Evolutionary conservation across 2,329 filamentous ascomycete species (phyloP), one percentile per base, ranked within the genome.

Genomic region (Elsinoe arachidis): DNA sequence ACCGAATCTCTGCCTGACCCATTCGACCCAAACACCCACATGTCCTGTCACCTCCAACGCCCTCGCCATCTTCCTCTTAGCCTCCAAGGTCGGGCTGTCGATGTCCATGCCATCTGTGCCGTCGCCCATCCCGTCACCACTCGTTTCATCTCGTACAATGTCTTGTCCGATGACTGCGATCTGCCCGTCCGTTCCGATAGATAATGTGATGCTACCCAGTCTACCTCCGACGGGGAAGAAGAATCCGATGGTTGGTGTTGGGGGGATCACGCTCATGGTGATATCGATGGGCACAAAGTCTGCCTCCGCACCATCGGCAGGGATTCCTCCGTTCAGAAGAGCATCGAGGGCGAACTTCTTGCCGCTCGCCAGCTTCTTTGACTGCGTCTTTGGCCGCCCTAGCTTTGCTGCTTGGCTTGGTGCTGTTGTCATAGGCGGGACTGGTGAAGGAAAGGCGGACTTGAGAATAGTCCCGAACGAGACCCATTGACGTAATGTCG

Each of bases 401-500:
- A 11, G 12, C 53, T 23, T 26, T 44, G 30, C 12, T 4, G 11
- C 14, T 15, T 33, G 26, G 5, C 3, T 39, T 5, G 26, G 4
- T 3, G 7, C 11, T 11, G 39, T 38, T 51, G 34, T 9, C 63
- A 62, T 5, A 65, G 26, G 26, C 26, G 26, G 9, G 26, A 9
- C 26, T 30, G 69, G 35, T 38, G 71, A 66, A 35, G 74, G 75
- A 64, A 89, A 87, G 58, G 79, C 82, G 52, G 80, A 81, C 57
- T 78, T 73, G 2, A 92, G 75, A 2, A 93, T 70, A 0, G 76
- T 81, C 1, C 82, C 82, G 3, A 89, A 74, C 62, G 87, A 83
- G 0, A 86, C 85, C 66, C 89, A 93, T 68, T 93, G 88, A 12
- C 89, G 78, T 14, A 93, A 74, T 3, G 79, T 75, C 0, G 88